Conservation (phyloP, 768 basidiomycete genomes). For the Trametes elegans region DNA sequence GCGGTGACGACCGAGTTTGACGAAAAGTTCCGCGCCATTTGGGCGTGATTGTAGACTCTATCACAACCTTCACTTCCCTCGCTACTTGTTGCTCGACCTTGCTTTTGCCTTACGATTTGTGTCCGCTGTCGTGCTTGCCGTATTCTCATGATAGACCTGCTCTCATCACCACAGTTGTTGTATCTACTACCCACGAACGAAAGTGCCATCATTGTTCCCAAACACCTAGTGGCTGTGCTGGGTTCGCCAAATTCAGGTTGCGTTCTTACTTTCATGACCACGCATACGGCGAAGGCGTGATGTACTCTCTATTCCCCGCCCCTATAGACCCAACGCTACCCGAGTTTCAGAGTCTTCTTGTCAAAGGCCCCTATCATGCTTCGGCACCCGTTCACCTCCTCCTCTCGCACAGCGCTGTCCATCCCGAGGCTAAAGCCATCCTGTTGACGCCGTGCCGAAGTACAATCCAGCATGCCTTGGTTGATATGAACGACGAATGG, state of each 20-base stretch:
- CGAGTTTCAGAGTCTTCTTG: conserved; percentile 52
- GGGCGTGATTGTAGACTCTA: conserved; percentile 40
- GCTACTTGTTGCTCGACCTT: not conserved
- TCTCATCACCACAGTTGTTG: not conserved
- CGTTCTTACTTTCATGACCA: conserved; percentile 36
- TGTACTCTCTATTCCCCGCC: conserved; percentile 41
- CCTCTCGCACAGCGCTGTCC: conserved; percentile 44
- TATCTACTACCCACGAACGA: not conserved
- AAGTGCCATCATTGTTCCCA: not conserved
- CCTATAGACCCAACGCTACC: conserved; percentile 52
- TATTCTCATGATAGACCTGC: not conserved
- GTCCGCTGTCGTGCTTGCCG: conserved; percentile 34
- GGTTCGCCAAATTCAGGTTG: not conserved
- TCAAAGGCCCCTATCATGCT: conserved; percentile 61
- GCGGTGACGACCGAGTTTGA: conserved; percentile 48
- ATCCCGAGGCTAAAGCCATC: conserved; percentile 38
- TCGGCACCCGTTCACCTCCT: conserved; percentile 71
- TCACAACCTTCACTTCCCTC: not conserved
- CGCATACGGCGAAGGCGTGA: conserved; percentile 4
- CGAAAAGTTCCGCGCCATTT: conserved; percentile 60
- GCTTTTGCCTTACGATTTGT: conserved; percentile 36
- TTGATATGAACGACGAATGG: conserved; percentile 48
- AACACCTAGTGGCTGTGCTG: not conserved
- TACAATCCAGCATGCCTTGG: conserved; percentile 41
- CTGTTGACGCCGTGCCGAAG: conserved; percentile 54